Conservation (phyloP, 345 rosid genomes). For the Boechera retrofracta region DNA sequence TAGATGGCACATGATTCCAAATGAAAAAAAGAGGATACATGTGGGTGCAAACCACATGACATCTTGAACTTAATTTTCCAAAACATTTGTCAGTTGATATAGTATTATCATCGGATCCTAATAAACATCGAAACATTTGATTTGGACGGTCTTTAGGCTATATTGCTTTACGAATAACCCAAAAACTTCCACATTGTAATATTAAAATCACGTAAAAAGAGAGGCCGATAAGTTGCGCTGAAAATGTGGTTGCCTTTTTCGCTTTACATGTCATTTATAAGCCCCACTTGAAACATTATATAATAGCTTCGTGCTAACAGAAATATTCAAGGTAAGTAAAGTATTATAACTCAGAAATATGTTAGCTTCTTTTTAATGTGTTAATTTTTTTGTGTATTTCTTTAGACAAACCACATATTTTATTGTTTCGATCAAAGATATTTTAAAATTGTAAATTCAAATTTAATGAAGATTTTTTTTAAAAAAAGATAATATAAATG, state of each 20-base stretch:
- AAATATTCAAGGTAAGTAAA: no score
- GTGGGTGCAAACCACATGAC: slow-evolving; percentile 31
- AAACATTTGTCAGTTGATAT: slow-evolving; percentile 28
- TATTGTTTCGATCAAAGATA: no score
- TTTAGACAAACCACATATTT: no score
- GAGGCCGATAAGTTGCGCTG: slow-evolving; percentile 21
- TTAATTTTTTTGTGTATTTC: no score
- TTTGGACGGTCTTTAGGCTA: slow-evolving; percentile 27
- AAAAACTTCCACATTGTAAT: slow-evolving; percentile 2
- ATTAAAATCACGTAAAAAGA: slow-evolving; percentile 18
- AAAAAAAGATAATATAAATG: no score
- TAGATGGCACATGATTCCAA: no score
- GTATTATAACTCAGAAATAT: no score
- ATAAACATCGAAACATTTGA: slow-evolving; percentile 23
- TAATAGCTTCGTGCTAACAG: no score
- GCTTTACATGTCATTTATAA: slow-evolving; percentile 31
- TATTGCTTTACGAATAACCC: not conserved
- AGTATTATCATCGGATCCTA: slow-evolving; percentile 13
- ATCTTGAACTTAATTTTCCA: not conserved
- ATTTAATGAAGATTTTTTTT: no score
- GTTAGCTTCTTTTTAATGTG: no score
- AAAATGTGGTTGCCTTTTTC: slow-evolving; percentile 31
- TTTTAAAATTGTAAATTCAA: no score
- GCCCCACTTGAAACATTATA: not conserved
- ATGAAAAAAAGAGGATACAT: no score